These are phyloP conservation scores for Plasmopara halstedii DNA, from an alignment of 352 stramenopile genomes.

Conservation along the genomic window DNA sequence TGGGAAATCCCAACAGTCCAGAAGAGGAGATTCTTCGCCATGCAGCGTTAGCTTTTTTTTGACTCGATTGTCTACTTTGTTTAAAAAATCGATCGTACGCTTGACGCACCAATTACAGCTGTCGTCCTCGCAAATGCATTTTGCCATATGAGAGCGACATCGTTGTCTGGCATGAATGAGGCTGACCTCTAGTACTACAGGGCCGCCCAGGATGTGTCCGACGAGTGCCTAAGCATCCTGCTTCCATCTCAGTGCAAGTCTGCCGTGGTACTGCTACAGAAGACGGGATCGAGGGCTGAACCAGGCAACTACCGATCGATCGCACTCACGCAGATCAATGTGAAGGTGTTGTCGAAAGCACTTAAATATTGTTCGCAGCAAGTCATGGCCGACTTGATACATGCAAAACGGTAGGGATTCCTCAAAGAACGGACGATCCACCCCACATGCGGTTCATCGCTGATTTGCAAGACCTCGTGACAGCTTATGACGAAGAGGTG, in stretches of 20 bases:
- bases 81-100: neutral
- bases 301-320: neutral
- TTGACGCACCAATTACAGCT: neutral
- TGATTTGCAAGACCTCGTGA: neutral
- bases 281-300: neutral
- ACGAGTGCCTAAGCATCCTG: neutral
- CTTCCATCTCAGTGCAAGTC: neutral
- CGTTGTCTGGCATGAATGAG: neutral
- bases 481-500: neutral
- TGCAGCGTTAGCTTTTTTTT: neutral
- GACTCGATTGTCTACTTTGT: neutral
- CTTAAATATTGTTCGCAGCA: neutral
- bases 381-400: neutral
- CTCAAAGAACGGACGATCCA: neutral
- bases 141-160: neutral
- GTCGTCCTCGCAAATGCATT: neutral
- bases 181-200: neutral
- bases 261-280: neutral
- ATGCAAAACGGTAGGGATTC: neutral
- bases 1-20: no score
- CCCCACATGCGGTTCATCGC: neutral
- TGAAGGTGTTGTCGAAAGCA: neutral
- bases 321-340: neutral
- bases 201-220: neutral
- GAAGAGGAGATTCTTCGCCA: no score